Conservation (phyloP, 345 rosid genomes). For the Lepidium sativum region DNA sequence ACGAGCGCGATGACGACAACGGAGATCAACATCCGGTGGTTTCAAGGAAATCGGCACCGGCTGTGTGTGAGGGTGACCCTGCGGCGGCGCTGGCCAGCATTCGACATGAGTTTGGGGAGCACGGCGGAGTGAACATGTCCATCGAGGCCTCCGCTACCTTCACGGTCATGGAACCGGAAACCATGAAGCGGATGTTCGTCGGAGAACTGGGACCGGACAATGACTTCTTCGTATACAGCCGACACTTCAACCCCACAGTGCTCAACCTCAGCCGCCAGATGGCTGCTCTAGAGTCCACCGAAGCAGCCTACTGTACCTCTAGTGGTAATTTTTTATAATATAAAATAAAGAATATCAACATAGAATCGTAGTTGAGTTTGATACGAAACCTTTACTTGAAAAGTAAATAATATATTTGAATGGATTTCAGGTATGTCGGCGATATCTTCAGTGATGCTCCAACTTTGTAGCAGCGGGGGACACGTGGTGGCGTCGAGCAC, state of each 20-base stretch:
- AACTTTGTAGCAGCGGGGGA: conserved; percentile 91
- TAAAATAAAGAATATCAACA: neutral
- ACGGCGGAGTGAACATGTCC: conserved; percentile 98
- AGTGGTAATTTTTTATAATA: conserved; percentile 45
- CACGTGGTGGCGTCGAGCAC: conserved; percentile 81
- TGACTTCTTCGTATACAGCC: conserved; percentile 90
- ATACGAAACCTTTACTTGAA: neutral
- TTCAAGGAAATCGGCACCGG: conserved; percentile 42
- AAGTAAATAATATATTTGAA: neutral
- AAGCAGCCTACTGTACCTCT: conserved; percentile 96
- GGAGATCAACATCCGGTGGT: conserved; percentile 18
- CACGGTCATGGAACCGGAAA: conserved; percentile 97
- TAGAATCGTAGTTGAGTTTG: neutral
- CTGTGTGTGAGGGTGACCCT: conserved; percentile 47
- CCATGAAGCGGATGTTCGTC: conserved; percentile 83
- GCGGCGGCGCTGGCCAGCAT: conserved; percentile 64
- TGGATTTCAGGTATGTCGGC: conserved; percentile 77
- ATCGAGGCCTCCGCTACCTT: conserved; percentile 98
- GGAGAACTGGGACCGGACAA: conserved; percentile 97
- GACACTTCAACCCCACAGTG: conserved; percentile 97
- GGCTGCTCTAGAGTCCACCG: conserved; percentile 97
- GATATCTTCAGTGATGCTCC: conserved; percentile 79
- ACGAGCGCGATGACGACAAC: conserved; percentile 38
- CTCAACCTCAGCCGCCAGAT: conserved; percentile 87
- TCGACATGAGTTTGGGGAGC: conserved; percentile 94